Conservation (phyloP, 2,329 filamentous ascomycete genomes). For the Fonsecaea erecta region DNA sequence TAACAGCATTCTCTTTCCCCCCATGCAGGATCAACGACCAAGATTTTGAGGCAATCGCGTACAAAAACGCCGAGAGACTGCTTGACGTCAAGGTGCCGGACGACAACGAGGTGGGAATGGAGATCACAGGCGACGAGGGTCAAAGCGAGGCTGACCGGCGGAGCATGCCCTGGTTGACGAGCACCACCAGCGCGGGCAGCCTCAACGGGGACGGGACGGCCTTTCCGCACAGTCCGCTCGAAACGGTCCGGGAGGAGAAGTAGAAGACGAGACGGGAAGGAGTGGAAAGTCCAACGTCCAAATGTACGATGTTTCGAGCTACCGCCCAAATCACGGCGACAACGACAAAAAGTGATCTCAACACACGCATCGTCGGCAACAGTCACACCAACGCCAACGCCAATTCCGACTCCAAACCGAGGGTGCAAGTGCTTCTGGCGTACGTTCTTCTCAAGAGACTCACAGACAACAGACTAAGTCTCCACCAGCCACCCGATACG, state of each 20-base stretch:
- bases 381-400: too few species aligned
- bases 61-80: slow-evolving; percentile 58
- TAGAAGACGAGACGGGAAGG: too few species aligned
- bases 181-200: slow-evolving; percentile 2
- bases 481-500: too few species aligned
- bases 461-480: too few species aligned
- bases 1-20: background rate
- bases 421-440: too few species aligned
- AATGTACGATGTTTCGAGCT: background rate
- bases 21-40: slow-evolving; percentile 47
- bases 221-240: slow-evolving; percentile 27
- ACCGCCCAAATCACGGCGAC: background rate
- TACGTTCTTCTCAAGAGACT: too few species aligned
- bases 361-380: background rate
- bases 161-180: slow-evolving; percentile 25
- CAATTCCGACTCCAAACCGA: too few species aligned
- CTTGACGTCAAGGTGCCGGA: slow-evolving; percentile 39
- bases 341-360: background rate
- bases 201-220: slow-evolving; percentile 8
- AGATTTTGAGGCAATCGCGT: slow-evolving; percentile 56
- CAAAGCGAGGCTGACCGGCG: background rate
- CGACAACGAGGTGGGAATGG: slow-evolving; percentile 24
- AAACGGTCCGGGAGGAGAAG: slow-evolving; percentile 23
- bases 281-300: background rate
- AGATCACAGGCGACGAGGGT: background rate